A percentile compares a stretch with the other conserved stretches of the same genome.
These are phyloP conservation scores for Neonothopanus nambi DNA, from an alignment of 1,284 basidiomycete genomes.

Conservation along the genomic window DNA sequence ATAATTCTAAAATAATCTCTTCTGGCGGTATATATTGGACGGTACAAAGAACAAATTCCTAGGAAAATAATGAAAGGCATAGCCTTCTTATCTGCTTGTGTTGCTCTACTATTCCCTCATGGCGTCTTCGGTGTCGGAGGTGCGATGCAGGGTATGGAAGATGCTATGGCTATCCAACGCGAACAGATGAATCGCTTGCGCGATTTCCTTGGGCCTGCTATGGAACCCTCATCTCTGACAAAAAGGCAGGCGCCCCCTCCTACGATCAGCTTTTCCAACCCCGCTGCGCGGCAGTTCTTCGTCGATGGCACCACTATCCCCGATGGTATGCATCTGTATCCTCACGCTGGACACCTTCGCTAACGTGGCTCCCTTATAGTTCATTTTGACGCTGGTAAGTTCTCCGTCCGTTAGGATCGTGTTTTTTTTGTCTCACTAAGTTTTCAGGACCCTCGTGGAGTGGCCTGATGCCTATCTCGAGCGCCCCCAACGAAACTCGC, in stretches of 20 bases:
- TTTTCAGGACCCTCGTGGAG: constrained; percentile 59
- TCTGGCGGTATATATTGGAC: not conserved
- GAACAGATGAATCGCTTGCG: constrained; percentile 46
- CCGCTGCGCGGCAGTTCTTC: constrained; percentile 60
- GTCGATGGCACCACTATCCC: constrained; percentile 67
- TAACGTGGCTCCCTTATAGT: constrained; percentile 21
- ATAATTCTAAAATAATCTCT: constrained; percentile 7
- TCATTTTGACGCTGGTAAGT: constrained; percentile 55
- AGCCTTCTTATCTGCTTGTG: not conserved
- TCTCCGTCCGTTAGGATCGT: not conserved
- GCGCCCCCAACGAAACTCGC: constrained; percentile 54
- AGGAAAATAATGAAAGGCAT: constrained; percentile 2
- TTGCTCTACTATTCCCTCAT: not conserved
- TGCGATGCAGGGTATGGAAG: constrained; percentile 43
- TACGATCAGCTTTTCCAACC: constrained; percentile 61
- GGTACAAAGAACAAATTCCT: not conserved
- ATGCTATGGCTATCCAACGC: constrained; percentile 46
- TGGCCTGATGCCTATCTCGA: constrained; percentile 66
- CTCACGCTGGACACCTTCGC: not conserved
- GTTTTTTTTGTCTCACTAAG: not conserved
- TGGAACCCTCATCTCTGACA: constrained; percentile 15
- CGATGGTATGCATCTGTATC: constrained; percentile 37
- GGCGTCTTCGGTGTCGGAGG: constrained; percentile 22
- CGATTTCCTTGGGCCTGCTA: constrained; percentile 41
- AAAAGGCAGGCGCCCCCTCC: constrained; percentile 32